Conservation (phyloP, 169 alveolate genomes). For the Plasmodium blacklocki region DNA sequence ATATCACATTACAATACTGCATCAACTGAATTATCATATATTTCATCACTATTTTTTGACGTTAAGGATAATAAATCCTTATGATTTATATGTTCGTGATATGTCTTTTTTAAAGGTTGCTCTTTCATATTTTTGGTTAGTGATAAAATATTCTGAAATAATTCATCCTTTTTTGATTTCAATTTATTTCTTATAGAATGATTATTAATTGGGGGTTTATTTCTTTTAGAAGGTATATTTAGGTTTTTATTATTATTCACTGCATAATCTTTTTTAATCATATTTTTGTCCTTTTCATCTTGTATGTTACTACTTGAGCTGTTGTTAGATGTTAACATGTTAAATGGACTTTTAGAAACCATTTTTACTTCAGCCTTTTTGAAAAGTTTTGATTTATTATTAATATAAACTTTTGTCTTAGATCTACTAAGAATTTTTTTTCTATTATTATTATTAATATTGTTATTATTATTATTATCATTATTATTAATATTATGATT, state of each 20-base stretch:
- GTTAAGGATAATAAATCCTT: slow-evolving; percentile 39
- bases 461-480: too few relatives aligned
- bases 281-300: slow-evolving; percentile 13
- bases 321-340: slow-evolving; percentile 25
- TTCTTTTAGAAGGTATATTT: background rate
- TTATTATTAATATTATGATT: too few relatives aligned
- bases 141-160: slow-evolving; percentile 62
- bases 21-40: too few relatives aligned
- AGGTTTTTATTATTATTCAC: slow-evolving; percentile 2
- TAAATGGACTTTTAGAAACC: slow-evolving; percentile 53
- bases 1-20: background rate
- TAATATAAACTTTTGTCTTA: slow-evolving; percentile 58
- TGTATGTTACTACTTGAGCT: slow-evolving; percentile 1
- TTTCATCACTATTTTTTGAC: slow-evolving; percentile 48
- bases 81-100: slow-evolving; percentile 38
- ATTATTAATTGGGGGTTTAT: background rate
- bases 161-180: slow-evolving; percentile 45
- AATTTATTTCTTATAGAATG: slow-evolving; percentile 45
- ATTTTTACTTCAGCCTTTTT: slow-evolving; percentile 59
- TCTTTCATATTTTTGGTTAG: slow-evolving; percentile 70
- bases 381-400: slow-evolving; percentile 54
- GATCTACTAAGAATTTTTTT: slow-evolving; percentile 36
- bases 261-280: background rate
- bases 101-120: slow-evolving; percentile 50
- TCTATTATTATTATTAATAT: background rate